Base-by-base conservation (phyloP, 2,329 filamentous ascomycete genomes). In the Ambrosiella cleistominuta region DNA sequence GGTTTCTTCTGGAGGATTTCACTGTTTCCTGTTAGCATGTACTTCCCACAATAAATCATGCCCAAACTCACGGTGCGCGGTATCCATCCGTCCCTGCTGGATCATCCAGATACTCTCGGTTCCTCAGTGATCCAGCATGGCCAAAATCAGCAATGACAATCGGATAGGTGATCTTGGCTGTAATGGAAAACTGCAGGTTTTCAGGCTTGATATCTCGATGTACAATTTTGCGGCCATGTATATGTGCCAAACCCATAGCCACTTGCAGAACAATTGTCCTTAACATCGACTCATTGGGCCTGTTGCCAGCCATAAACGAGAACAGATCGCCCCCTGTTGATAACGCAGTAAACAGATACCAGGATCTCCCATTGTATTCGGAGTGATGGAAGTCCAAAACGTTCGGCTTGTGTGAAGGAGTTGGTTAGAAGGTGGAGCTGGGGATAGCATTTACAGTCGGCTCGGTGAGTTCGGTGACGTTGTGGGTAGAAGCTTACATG, bases 331-430 rank as follows among this genome's bases (percentile, higher is more conserved):
- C 77, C 0, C 79, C 74, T 3, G 74, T 70, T 0, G 79, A 79
- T 40, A 82, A 69, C 55, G 81, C 77, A 1, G 74, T 77, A 60
- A 82, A 80, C 0, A 75, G 74, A 60, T 77, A 80, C 39, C 75
- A 61, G 13, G 45, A 52, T 17, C 40, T 15, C 7, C 44, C 39
- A 15, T 54, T 58, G 4, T 13, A 37, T n/a, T 47, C 42, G 7
- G 56, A 27, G 37, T 58, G 50, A 11, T 58, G 56, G 27, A 53
- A 58, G 15, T 38, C 51, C 7, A 56, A 17, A n/a, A 61, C 53
- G 27, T 61, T 61, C 9, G 59, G 59, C 59, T 61, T 15, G 6
- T 12, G 15, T 27, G 11, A 19, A 49, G 15, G 42, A 42, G 42
- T 54, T 49, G 47, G 47, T 47, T 47, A 55, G 11, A n/a, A 37